Conservation (phyloP, 371 early-diverging fungal species). For the Capniomyces stellatus region DNA sequence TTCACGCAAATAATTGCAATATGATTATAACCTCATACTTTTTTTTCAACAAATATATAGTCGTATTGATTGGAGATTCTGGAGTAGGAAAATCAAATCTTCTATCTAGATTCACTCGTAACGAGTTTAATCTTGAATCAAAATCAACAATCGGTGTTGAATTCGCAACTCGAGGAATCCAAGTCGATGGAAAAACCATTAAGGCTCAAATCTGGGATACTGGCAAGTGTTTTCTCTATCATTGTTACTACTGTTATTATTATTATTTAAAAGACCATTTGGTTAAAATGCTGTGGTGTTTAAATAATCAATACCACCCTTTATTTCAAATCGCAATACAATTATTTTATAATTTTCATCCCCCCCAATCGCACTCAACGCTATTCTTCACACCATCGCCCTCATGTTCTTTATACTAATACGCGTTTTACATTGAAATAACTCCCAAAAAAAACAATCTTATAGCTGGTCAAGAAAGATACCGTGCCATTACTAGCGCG, state of each 20-base stretch:
- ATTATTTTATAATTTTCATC: not conserved
- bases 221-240: constrained; percentile 39
- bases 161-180: constrained; percentile 95
- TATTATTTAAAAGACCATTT: too few species aligned
- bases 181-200: constrained; percentile 90
- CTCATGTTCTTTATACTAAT: too few species aligned
- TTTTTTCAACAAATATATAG: constrained; percentile 24
- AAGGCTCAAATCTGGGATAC: constrained; percentile 99
- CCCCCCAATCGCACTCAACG: not conserved
- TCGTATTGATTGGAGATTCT: constrained; percentile 99
- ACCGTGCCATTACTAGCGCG: constrained; percentile 32
- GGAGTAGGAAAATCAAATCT: constrained; percentile 99
- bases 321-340: not conserved
- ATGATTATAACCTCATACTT: too few species aligned
- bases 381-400: not conserved
- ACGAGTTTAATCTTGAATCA: constrained; percentile 93
- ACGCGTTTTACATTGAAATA: too few species aligned
- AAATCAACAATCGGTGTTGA: constrained; percentile 99
- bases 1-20: too few species aligned
- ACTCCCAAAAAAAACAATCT: too few species aligned
- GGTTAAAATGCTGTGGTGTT: too few species aligned
- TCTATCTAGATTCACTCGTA: constrained; percentile 90
- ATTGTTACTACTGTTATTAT: not conserved
- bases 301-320: too few species aligned
- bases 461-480: constrained; percentile 27